phyloP scores from a whole-genome alignment of 1,284 basidiomycete genomes.

The Coriolopsis trogii region DNA sequence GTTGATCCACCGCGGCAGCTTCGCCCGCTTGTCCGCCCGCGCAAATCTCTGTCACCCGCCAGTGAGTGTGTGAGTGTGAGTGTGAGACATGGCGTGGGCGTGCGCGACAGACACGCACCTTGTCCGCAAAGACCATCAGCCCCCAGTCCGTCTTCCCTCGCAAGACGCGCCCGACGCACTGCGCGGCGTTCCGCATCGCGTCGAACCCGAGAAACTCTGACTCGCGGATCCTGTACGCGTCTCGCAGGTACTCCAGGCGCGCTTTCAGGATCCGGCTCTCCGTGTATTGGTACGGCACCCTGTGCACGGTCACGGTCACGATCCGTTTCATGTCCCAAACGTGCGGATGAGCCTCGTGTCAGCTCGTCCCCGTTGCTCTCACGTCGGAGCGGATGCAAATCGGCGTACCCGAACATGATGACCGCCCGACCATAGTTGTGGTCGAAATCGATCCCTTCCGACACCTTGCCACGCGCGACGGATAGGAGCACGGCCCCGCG shows the following conservation, averaged over 20 bases:
- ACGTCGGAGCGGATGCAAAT: neutral
- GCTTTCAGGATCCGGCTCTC: conserved; percentile 98
- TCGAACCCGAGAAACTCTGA: conserved; percentile 99
- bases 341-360: no score
- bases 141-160: conserved; percentile 99
- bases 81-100: no score
- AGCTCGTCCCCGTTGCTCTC: neutral
- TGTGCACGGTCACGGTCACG: conserved; percentile 39
- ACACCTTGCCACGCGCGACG: conserved; percentile 98
- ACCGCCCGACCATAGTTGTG: conserved; percentile 99
- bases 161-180: conserved; percentile 97
- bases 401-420: conserved; percentile 95
- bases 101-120: conserved; percentile 46
- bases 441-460: conserved; percentile 99
- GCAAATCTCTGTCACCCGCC: conserved; percentile 80
- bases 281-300: conserved; percentile 98
- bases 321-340: no score
- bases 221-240: conserved; percentile 97
- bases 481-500: conserved; percentile 96
- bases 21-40: conserved; percentile 93
- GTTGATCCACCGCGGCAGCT: conserved; percentile 99
- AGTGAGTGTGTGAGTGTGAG: neutral
- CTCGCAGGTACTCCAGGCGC: conserved; percentile 95
- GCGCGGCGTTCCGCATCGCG: conserved; percentile 98
- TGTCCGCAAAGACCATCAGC: conserved; percentile 99